Conservation (phyloP, 495 filamentous ascomycete genomes). For the Neohortaea acidophila region DNA sequence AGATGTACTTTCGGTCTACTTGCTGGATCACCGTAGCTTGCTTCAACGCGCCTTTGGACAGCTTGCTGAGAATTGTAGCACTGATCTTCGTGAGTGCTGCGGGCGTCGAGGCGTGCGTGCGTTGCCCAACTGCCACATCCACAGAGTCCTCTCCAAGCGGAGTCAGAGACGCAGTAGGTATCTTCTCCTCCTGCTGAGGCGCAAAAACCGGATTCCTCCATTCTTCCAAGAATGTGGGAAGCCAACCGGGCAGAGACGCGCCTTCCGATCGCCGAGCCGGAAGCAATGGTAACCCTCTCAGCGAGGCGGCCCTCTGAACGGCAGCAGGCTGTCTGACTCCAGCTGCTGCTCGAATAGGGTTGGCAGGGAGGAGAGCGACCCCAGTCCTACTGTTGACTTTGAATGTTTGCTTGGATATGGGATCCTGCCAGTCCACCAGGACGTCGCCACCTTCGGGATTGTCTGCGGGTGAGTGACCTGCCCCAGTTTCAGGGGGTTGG, state of each 20-base stretch:
- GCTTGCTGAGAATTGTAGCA: slow-evolving; percentile 31
- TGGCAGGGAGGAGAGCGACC: slow-evolving; percentile 6
- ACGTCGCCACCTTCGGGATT: slow-evolving; percentile 2
- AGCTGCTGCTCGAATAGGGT: background rate
- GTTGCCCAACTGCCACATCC: slow-evolving; percentile 10
- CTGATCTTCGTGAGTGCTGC: slow-evolving; percentile 23
- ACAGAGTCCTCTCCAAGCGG: slow-evolving; percentile 12
- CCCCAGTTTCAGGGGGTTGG: too few relatives aligned
- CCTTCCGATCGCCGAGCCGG: too few relatives aligned
- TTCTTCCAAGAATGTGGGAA: slow-evolving; percentile 24
- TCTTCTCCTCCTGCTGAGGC: slow-evolving; percentile 32
- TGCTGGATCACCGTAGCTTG: slow-evolving; percentile 57
- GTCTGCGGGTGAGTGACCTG: too few relatives aligned
- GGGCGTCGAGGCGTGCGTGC: slow-evolving; percentile 18
- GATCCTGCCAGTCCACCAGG: slow-evolving; percentile 16
- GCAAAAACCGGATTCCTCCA: slow-evolving; percentile 54
- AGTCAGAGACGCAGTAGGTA: slow-evolving; percentile 29
- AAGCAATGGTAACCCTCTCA: too few relatives aligned
- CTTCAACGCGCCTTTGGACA: slow-evolving; percentile 52
- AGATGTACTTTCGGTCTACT: slow-evolving; percentile 80
- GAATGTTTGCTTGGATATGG: slow-evolving; percentile 14
- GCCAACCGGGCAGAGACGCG: too few relatives aligned
- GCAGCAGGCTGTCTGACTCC: background rate
- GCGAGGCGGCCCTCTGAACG: too few relatives aligned
- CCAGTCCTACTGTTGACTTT: slow-evolving; percentile 16